These are phyloP conservation scores for Tolypocladium tropicale DNA, from an alignment of 2,329 filamentous ascomycete genomes.

Conservation along the genomic window DNA sequence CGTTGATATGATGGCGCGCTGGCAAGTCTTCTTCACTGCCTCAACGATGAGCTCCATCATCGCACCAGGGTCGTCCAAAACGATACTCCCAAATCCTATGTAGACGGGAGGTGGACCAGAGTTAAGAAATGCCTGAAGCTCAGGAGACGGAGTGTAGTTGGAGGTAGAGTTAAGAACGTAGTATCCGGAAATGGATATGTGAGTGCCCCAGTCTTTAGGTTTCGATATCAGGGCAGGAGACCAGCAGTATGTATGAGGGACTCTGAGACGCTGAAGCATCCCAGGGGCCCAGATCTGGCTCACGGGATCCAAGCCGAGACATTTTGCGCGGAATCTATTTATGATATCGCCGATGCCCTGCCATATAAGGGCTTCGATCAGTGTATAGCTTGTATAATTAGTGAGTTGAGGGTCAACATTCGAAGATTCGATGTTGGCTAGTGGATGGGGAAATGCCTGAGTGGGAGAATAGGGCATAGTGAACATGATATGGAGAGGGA, in stretches of 20 bases:
- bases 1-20: conserved; percentile 29
- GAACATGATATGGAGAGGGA: not conserved
- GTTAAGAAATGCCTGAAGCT: not conserved
- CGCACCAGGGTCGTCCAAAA: not conserved
- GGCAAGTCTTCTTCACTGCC: not conserved
- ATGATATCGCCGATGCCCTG: not conserved
- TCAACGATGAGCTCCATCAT: not conserved
- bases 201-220: not conserved
- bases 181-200: not conserved
- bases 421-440: not conserved
- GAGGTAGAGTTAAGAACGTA: not conserved
- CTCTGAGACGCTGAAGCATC: not conserved
- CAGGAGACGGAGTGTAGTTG: not conserved
- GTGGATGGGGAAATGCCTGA: not conserved
- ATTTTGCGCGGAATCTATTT: not conserved
- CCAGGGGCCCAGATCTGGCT: not conserved
- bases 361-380: not conserved
- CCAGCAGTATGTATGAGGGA: not conserved
- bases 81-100: not conserved
- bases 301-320: not conserved
- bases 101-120: not conserved
- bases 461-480: not conserved
- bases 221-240: not conserved
- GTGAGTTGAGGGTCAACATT: not conserved
- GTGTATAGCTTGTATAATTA: not conserved